A percentile compares a stretch with the other conserved stretches of the same genome.
phyloP scores from a whole-genome alignment of 768 basidiomycete species.

The Mycena maculata region DNA sequence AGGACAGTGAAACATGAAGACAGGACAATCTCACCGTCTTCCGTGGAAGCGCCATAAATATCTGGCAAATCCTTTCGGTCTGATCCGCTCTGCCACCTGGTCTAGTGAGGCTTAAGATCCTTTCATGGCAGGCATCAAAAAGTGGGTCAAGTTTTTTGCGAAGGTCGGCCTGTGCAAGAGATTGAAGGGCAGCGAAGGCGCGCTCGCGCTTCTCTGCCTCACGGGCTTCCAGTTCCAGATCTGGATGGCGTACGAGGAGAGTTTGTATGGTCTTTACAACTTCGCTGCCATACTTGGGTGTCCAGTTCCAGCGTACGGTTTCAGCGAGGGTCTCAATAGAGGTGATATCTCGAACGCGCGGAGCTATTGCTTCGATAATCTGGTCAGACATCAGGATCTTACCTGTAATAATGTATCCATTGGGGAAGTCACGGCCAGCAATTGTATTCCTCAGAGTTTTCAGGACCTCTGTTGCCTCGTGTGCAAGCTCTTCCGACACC shows the following conservation, averaged over 20 bases:
- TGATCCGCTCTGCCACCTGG: not conserved
- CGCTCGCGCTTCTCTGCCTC: not conserved
- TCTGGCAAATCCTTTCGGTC: conserved; percentile 6
- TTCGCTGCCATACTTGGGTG: conserved; percentile 1
- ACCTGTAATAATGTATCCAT: conserved; percentile 16
- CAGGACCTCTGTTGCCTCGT: too few relatives aligned
- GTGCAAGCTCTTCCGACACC: too few relatives aligned
- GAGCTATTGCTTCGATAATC: not conserved
- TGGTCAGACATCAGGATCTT: conserved; percentile 10
- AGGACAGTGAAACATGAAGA: not conserved
- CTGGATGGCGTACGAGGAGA: conserved; percentile 8
- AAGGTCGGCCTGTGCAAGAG: not conserved
- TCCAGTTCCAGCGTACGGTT: conserved; percentile 19
- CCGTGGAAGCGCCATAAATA: conserved; percentile 6
- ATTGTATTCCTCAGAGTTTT: too few relatives aligned
- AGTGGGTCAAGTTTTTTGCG: not conserved
- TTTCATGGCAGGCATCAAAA: conserved; percentile 3
- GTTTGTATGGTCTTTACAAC: conserved; percentile 16
- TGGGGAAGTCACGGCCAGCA: not conserved
- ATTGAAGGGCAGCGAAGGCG: not conserved
- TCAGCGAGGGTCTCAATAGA: conserved; percentile 5
- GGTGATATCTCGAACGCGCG: conserved; percentile 7
- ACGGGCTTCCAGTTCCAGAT: not conserved
- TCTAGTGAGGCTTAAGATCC: not conserved
- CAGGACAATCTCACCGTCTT: not conserved